phyloP scores from a whole-genome alignment of 345 rosid species.

The Eucalyptus caleyi region DNA sequence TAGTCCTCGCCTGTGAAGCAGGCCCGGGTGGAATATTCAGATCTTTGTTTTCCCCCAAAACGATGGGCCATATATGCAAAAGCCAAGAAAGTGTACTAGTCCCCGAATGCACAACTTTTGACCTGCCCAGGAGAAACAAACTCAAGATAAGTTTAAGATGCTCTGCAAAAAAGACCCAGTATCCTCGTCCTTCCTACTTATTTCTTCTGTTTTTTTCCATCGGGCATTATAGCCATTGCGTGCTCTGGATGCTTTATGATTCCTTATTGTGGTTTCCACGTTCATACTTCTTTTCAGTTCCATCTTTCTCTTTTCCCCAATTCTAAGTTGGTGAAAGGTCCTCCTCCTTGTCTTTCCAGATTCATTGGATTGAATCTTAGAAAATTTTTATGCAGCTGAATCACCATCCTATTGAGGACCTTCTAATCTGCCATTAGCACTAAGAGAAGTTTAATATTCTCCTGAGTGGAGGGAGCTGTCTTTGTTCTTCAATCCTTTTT shows the following conservation, averaged over 20 bases:
- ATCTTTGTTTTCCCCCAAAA: conserved; percentile 31
- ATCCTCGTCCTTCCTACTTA: background rate
- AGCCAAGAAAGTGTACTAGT: background rate
- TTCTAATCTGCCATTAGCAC: background rate
- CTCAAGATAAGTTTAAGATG: background rate
- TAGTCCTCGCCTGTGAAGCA: background rate
- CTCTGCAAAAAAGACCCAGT: background rate
- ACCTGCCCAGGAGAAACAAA: background rate
- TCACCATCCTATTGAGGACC: background rate
- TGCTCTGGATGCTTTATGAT: background rate
- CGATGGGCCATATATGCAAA: conserved; percentile 20
- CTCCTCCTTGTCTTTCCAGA: background rate
- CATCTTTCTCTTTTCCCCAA: conserved; percentile 1
- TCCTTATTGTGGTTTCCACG: background rate
- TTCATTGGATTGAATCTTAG: background rate
- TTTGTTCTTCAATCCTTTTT: background rate
- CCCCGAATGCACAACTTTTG: background rate
- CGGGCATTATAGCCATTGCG: background rate
- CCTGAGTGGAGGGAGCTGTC: background rate
- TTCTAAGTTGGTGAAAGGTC: background rate
- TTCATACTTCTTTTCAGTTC: background rate
- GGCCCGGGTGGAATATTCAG: background rate
- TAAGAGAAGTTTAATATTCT: background rate
- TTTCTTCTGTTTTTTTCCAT: background rate
- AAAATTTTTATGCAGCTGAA: background rate